These are phyloP conservation scores for Colletotrichum eremochloae DNA, from an alignment of 2,329 filamentous ascomycete genomes.

Conservation along the genomic window DNA sequence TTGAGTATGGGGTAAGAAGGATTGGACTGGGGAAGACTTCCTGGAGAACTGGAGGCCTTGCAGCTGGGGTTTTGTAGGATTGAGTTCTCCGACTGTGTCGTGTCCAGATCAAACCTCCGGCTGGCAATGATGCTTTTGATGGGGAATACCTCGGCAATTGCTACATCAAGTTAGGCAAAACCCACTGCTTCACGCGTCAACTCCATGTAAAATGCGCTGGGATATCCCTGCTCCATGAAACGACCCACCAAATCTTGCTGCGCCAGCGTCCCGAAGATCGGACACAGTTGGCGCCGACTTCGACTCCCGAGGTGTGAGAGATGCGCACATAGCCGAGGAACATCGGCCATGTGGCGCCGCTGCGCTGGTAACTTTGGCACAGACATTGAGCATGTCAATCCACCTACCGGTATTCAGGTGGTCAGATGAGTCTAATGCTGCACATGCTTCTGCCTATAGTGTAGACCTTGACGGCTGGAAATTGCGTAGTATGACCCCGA, in stretches of 20 bases:
- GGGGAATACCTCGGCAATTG: conserved; percentile 32
- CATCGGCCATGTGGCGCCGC: background rate
- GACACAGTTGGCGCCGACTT: conserved; percentile 29
- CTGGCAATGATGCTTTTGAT: conserved; percentile 33
- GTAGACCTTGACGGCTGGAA: background rate
- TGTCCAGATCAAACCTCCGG: conserved; percentile 33
- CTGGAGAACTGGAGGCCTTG: conserved; percentile 14
- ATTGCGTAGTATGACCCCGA: background rate
- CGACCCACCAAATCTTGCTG: conserved; percentile 14
- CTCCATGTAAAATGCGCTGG: background rate
- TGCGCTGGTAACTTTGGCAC: background rate
- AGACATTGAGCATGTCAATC: background rate
- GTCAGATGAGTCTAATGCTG: background rate
- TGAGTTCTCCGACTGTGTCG: conserved; percentile 8
- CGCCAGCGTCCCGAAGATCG: conserved; percentile 27
- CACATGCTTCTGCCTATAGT: background rate
- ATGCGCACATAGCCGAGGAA: conserved; percentile 8
- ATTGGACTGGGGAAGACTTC: conserved; percentile 4
- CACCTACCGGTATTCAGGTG: background rate
- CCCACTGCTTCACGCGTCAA: conserved; percentile 19
- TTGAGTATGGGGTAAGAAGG: conserved; percentile 1
- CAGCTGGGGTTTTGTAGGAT: conserved; percentile 28
- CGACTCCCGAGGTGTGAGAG: conserved; percentile 6
- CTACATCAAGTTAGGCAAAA: conserved; percentile 29
- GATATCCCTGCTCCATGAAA: conserved; percentile 6